Conservation (phyloP, 2,329 filamentous ascomycete genomes). For the Alternaria gaisen region DNA sequence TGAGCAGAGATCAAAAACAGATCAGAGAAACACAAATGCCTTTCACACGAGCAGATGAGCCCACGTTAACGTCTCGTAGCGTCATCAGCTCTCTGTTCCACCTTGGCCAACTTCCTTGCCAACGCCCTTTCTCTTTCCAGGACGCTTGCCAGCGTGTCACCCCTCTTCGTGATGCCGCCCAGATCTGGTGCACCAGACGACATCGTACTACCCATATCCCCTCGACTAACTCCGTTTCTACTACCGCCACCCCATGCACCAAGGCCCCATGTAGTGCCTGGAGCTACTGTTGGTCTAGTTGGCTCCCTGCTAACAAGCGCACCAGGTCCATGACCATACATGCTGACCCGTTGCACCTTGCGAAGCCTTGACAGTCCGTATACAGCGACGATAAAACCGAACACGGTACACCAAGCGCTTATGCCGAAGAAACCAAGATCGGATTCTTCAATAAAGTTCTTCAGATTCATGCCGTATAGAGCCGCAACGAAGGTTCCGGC, state of each 20-base stretch:
- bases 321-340: slow-evolving; percentile 67
- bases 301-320: slow-evolving; percentile 27
- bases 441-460: slow-evolving; percentile 97
- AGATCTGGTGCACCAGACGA: slow-evolving; percentile 28
- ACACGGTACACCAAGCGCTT: slow-evolving; percentile 72
- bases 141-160: slow-evolving; percentile 34
- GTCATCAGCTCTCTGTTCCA: slow-evolving; percentile 37
- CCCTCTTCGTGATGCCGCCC: slow-evolving; percentile 29
- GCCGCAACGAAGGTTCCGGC: slow-evolving; percentile 95
- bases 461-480: slow-evolving; percentile 99
- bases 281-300: slow-evolving; percentile 7
- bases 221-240: slow-evolving; percentile 31
- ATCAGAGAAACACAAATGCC: slow-evolving; percentile 2
- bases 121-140: slow-evolving; percentile 39
- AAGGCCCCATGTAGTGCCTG: slow-evolving; percentile 35
- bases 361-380: slow-evolving; percentile 86
- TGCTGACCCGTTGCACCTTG: slow-evolving; percentile 86
- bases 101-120: slow-evolving; percentile 40
- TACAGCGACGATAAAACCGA: slow-evolving; percentile 79
- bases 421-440: slow-evolving; percentile 84
- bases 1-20: slow-evolving; percentile 33
- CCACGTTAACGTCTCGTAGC: slow-evolving; percentile 17
- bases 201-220: slow-evolving; percentile 18
- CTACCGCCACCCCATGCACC: slow-evolving; percentile 43
- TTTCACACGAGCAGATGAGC: neutral